Evolutionary conservation across 106 monocot species (phyloP), one percentile per base, ranked within the genome.

Genomic region (Platanthera guangdongensis): DNA sequence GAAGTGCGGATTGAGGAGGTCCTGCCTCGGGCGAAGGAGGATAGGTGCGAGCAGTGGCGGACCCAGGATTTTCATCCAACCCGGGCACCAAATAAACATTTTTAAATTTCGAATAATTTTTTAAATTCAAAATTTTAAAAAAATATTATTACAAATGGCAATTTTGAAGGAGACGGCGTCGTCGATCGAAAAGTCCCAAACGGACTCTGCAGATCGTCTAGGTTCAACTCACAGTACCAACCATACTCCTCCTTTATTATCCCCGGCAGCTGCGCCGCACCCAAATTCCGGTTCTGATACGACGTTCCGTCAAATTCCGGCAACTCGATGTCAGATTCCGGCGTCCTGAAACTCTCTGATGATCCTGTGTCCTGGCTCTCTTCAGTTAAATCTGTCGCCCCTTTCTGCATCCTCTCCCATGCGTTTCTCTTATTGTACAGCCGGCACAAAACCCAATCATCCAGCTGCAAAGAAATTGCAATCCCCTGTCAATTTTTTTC

Each of bases 401-500:
- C 53, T 21, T 15, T 50, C 54, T 16, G 75, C 45, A 12, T 78
- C 54, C 68, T 79, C 76, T 76, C 48, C 79, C 82, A 83, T 62
- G 46, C 75, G 71, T 81, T 87, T 75, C 81, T 87, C 78, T 81
- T 83, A 80, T 83, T 78, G 81, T 87, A 83, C 78, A 87, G 12
- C 1, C 77, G 83, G 71, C 83, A 83, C 8, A 83, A 75, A 0
- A 87, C 83, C 86, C 83, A 83, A 32, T 78, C 86, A 59, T 83
- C 83, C 65, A 83, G 28, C 86, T 87, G 78, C 75, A 81, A 47
- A 16, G 19, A 25, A 65, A 9, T 11, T 48, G 13, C 48, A 13
- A 70, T 70, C 15, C 16, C 8, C 47, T 5, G 15, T 70, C 47
- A 16, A 9, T 70, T 48, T 39, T n/a, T 48, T 6, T 39, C 25